A percentile compares a stretch with the other conserved stretches of the same genome.
Evolutionary conservation across 2,329 filamentous ascomycete genomes (phyloP).

Genomic region (Fusarium penzigii): DNA sequence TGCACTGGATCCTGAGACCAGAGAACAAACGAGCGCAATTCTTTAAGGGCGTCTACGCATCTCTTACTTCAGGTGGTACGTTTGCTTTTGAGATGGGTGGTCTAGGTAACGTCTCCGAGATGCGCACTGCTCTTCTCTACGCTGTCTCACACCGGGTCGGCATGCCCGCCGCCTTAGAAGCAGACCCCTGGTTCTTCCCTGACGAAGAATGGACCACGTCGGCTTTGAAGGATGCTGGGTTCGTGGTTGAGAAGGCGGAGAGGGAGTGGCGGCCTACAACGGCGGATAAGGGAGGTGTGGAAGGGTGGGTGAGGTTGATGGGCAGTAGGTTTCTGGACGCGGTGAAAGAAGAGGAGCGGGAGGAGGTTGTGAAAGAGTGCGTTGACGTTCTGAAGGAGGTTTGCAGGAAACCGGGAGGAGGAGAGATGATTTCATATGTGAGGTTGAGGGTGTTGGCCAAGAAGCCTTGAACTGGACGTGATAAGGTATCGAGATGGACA

Average conservation of each 20-base stretch:
- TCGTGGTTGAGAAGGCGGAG: conserved; percentile 55
- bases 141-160: conserved; percentile 54
- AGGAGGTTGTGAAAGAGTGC: conserved; percentile 55
- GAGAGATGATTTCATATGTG: conserved; percentile 56
- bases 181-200: conserved; percentile 72
- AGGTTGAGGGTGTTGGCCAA: conserved; percentile 51
- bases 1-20: conserved; percentile 65
- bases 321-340: conserved; percentile 59
- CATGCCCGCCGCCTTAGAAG: conserved; percentile 47
- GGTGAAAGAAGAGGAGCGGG: conserved; percentile 49
- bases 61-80: conserved; percentile 55
- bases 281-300: conserved; percentile 58
- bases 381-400: conserved; percentile 56
- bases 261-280: conserved; percentile 65
- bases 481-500: background rate
- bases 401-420: conserved; percentile 57
- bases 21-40: conserved; percentile 46
- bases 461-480: conserved; percentile 31
- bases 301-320: conserved; percentile 68
- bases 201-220: conserved; percentile 59
- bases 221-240: conserved; percentile 47
- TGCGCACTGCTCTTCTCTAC: conserved; percentile 57
- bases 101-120: conserved; percentile 66
- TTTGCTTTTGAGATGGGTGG: conserved; percentile 75
- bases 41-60: conserved; percentile 52